Percentiles rank a stretch among this genome's conserved stretches.
Evolutionary conservation across 306 rosid species (phyloP).

Genomic region (Carpinus fangiana): DNA sequence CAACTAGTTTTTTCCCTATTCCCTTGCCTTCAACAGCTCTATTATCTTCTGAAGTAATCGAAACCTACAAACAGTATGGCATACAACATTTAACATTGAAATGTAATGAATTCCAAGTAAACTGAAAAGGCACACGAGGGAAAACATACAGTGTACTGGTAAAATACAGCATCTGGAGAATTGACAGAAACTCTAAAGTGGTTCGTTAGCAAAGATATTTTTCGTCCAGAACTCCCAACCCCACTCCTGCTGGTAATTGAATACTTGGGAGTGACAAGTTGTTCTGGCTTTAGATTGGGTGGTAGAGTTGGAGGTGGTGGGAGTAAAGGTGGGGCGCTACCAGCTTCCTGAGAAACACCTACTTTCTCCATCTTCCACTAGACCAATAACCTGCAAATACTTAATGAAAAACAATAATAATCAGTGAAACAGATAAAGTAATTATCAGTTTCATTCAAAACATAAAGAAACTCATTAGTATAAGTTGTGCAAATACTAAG

Average conservation of each 20-base stretch:
- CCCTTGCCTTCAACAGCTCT: constrained; percentile 57
- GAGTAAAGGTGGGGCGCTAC: constrained; percentile 36
- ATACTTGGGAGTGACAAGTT: constrained; percentile 34
- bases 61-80: constrained; percentile 53
- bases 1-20: constrained; percentile 74
- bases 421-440: neutral
- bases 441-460: neutral
- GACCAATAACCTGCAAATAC: neutral
- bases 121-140: constrained; percentile 10
- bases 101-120: neutral
- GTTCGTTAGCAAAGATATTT: constrained; percentile 54
- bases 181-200: constrained; percentile 61
- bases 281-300: constrained; percentile 33
- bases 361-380: constrained; percentile 36
- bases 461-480: neutral
- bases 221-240: constrained; percentile 58
- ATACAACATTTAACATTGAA: constrained; percentile 21
- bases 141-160: constrained; percentile 76
- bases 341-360: constrained; percentile 32
- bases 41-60: constrained; percentile 60
- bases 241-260: constrained; percentile 58
- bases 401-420: neutral
- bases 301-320: constrained; percentile 30
- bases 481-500: neutral
- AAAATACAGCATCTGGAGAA: constrained; percentile 67